Conservation (phyloP, 2,329 filamentous ascomycete species). For the Plectosphaerella plurivora region DNA sequence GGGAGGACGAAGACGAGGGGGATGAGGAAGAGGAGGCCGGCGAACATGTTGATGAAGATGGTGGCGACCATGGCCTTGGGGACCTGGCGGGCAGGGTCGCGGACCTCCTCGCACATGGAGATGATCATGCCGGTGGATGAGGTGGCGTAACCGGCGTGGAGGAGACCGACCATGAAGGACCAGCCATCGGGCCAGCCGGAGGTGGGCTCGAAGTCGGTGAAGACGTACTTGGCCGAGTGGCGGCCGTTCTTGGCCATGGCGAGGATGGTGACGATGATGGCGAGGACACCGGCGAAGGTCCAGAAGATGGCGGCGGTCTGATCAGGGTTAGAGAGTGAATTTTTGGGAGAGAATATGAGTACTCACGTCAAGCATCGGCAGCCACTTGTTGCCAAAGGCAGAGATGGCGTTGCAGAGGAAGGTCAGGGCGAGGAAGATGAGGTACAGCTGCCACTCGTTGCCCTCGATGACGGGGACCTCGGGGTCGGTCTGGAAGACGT, state of each 20-base stretch:
- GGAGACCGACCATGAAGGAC: slow-evolving; percentile 68
- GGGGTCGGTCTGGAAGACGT: slow-evolving; percentile 44
- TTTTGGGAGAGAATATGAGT: background rate
- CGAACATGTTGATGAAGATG: slow-evolving; percentile 61
- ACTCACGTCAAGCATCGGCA: slow-evolving; percentile 67
- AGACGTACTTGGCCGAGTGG: slow-evolving; percentile 57
- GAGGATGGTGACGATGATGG: slow-evolving; percentile 58
- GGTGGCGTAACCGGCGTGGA: slow-evolving; percentile 70
- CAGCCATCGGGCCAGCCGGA: slow-evolving; percentile 69
- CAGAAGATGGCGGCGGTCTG: slow-evolving; percentile 69
- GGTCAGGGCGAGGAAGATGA: slow-evolving; percentile 68
- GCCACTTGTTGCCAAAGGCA: slow-evolving; percentile 60
- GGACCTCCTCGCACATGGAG: slow-evolving; percentile 72
- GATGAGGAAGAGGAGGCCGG: slow-evolving; percentile 64
- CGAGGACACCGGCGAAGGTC: slow-evolving; percentile 68
- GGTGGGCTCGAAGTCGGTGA: slow-evolving; percentile 62
- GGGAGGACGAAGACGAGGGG: slow-evolving; percentile 67
- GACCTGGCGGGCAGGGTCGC: slow-evolving; percentile 61
- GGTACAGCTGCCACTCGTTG: slow-evolving; percentile 60
- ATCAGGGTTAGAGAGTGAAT: slow-evolving; percentile 9
- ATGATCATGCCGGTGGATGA: slow-evolving; percentile 79
- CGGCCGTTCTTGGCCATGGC: slow-evolving; percentile 66
- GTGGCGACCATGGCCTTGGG: slow-evolving; percentile 69
- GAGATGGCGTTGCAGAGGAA: slow-evolving; percentile 62
- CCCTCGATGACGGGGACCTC: slow-evolving; percentile 40